phyloP scores from a whole-genome alignment of 1,139 yeast species.

The Yamadazyma sp. region DNA sequence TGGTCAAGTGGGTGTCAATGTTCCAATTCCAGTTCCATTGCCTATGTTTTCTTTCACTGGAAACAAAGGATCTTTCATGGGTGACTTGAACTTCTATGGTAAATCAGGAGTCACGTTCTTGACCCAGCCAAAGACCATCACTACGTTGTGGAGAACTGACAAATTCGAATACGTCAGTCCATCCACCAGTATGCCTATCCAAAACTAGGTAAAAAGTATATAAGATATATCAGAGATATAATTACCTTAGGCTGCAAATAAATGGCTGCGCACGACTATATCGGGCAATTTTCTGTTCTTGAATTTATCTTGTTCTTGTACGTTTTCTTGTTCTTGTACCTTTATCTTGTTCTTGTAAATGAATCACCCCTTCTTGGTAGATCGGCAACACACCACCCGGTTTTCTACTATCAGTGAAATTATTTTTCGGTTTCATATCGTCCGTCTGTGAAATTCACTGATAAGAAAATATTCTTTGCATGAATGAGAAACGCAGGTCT shows the following conservation, averaged over 20 bases:
- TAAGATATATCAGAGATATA: background rate
- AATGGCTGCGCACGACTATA: background rate
- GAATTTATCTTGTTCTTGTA: too few relatives aligned
- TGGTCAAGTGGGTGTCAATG: slow-evolving; percentile 80
- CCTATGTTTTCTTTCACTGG: slow-evolving; percentile 86
- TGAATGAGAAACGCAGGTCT: too few relatives aligned
- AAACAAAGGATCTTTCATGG: slow-evolving; percentile 72
- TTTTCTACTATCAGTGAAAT: background rate
- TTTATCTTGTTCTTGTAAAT: too few relatives aligned
- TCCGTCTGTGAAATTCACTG: background rate
- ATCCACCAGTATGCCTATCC: slow-evolving; percentile 70
- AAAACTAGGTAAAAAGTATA: slow-evolving; percentile 25
- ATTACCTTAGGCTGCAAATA: background rate
- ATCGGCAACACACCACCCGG: too few relatives aligned
- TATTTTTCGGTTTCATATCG: background rate
- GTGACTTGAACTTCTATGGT: slow-evolving; percentile 80
- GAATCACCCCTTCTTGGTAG: too few relatives aligned
- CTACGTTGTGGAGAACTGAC: slow-evolving; percentile 65
- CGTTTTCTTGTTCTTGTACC: too few relatives aligned
- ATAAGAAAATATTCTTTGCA: background rate
- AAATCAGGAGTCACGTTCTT: slow-evolving; percentile 70
- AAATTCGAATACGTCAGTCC: slow-evolving; percentile 52
- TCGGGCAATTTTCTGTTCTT: too few relatives aligned
- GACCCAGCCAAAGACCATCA: slow-evolving; percentile 77
- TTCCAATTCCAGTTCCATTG: slow-evolving; percentile 82